These are phyloP conservation scores for Cotoneaster glaucophyllus DNA, from an alignment of 306 rosid species.

Conservation along the genomic window DNA sequence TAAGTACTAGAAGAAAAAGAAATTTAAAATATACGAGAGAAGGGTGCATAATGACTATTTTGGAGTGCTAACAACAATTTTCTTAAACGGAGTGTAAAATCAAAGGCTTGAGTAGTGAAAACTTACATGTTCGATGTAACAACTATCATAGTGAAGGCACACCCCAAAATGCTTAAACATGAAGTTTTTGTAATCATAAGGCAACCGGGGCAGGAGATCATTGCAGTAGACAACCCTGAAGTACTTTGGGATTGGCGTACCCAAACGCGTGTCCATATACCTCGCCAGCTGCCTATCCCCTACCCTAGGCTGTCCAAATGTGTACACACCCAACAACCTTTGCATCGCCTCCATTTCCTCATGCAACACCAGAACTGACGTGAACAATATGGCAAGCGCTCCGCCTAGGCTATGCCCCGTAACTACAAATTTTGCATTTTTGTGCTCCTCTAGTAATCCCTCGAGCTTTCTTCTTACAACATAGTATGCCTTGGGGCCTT, in stretches of 20 bases:
- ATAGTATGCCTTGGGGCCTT: slow-evolving; percentile 40
- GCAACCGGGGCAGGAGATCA: slow-evolving; percentile 75
- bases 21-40: neutral
- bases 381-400: slow-evolving; percentile 64
- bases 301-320: slow-evolving; percentile 78
- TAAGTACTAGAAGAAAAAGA: slow-evolving; percentile 1
- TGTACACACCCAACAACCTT: slow-evolving; percentile 55
- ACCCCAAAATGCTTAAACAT: slow-evolving; percentile 66
- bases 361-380: slow-evolving; percentile 55
- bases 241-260: slow-evolving; percentile 41
- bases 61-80: neutral
- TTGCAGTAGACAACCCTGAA: slow-evolving; percentile 75
- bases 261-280: slow-evolving; percentile 53
- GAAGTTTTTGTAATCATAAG: slow-evolving; percentile 60
- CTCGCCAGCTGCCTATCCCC: slow-evolving; percentile 54
- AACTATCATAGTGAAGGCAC: slow-evolving; percentile 70
- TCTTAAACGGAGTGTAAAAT: too few species aligned
- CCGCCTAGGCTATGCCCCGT: slow-evolving; percentile 86
- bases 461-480: slow-evolving; percentile 39
- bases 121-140: slow-evolving; percentile 42
- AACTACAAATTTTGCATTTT: slow-evolving; percentile 58
- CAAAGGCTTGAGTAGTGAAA: neutral
- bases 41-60: neutral
- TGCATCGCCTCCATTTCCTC: slow-evolving; percentile 52
- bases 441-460: slow-evolving; percentile 54